phyloP scores from a whole-genome alignment of 371 early-diverging fungal genomes.

The Haplosporangium sp. region DNA sequence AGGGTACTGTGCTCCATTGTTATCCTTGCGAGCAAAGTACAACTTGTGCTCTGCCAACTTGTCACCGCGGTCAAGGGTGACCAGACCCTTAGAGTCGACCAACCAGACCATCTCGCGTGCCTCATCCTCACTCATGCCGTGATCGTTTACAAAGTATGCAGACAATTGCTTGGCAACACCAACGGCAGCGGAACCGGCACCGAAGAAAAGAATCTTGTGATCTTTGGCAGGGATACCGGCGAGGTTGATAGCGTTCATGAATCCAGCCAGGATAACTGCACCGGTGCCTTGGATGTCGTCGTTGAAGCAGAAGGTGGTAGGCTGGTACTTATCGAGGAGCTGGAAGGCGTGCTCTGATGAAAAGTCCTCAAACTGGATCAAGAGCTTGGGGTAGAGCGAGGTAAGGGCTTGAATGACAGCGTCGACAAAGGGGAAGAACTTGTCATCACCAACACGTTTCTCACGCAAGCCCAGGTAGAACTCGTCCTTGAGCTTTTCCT shows the following conservation, averaged over 20 bases:
- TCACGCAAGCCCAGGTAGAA: constrained; percentile 86
- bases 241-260: constrained; percentile 85
- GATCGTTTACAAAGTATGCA: constrained; percentile 77
- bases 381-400: constrained; percentile 75
- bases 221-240: constrained; percentile 70
- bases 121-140: constrained; percentile 74
- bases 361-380: constrained; percentile 95
- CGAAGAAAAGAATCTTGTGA: constrained; percentile 90
- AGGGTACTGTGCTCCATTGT: constrained; percentile 76
- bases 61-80: constrained; percentile 88
- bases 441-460: constrained; percentile 75
- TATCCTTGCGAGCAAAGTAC: constrained; percentile 83
- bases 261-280: constrained; percentile 90
- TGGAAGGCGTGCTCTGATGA: constrained; percentile 90
- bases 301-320: constrained; percentile 79
- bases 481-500: constrained; percentile 80
- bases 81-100: constrained; percentile 87
- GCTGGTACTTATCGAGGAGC: constrained; percentile 72
- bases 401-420: constrained; percentile 80
- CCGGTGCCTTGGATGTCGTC: constrained; percentile 91
- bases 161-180: constrained; percentile 90
- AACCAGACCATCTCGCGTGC: constrained; percentile 85
- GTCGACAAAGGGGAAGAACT: constrained; percentile 85
- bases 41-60: constrained; percentile 84
- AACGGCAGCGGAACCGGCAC: constrained; percentile 90